Evolutionary conservation across 345 rosid species (phyloP).

Genomic region (Citropsis articulata): DNA sequence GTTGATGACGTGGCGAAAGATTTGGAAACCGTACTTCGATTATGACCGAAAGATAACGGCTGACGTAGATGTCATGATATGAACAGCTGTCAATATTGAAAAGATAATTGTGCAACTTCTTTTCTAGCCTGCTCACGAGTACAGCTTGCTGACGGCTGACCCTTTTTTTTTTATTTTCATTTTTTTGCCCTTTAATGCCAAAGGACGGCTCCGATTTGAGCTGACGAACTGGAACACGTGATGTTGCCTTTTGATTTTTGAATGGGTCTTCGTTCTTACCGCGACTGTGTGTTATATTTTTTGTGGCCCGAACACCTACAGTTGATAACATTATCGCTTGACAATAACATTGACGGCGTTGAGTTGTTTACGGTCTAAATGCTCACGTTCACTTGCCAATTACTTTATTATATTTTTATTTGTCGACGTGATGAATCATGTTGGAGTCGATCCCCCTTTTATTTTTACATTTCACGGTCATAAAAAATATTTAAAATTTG

Average conservation of each 20-base stretch:
- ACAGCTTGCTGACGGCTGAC: too few species aligned
- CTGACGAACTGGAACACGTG: neutral
- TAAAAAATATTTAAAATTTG: too few species aligned
- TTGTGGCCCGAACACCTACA: neutral
- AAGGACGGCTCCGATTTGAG: neutral
- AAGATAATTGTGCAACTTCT: neutral
- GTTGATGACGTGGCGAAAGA: slow-evolving; percentile 9
- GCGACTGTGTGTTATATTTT: neutral
- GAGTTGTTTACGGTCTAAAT: neutral
- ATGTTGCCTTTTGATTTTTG: too few species aligned
- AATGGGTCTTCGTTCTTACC: neutral
- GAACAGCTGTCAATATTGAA: neutral
- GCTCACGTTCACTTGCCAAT: neutral
- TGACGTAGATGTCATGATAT: slow-evolving; percentile 5
- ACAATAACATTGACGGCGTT: neutral
- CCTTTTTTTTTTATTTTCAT: too few species aligned
- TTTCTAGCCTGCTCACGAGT: neutral
- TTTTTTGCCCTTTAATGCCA: neutral
- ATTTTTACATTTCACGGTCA: too few species aligned
- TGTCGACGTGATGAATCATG: neutral
- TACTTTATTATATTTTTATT: neutral
- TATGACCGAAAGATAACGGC: slow-evolving; percentile 18
- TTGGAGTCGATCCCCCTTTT: neutral
- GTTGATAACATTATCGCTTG: neutral
- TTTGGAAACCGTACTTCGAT: neutral